Conservation (phyloP, 2,329 filamentous ascomycete species). For the Botrytis paeoniae region DNA sequence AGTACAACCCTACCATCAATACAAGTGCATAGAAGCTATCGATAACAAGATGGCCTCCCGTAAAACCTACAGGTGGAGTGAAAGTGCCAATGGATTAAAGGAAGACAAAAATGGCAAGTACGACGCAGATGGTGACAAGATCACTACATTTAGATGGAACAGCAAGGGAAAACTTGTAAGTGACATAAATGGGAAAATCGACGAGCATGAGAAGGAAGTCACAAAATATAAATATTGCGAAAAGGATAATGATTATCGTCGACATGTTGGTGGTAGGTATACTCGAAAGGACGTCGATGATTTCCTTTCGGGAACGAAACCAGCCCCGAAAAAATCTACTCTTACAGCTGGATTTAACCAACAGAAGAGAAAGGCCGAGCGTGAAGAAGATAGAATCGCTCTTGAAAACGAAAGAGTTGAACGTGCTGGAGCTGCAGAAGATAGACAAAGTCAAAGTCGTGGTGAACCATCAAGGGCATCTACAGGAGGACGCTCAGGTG, state of each 20-base stretch:
- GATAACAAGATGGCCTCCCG: background rate
- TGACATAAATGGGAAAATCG: background rate
- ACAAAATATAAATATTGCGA: background rate
- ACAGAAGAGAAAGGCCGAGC: rapidly evolving
- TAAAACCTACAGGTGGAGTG: no score
- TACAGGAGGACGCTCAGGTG: background rate
- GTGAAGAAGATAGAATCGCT: rapidly evolving
- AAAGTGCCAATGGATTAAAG: no score
- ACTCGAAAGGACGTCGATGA: background rate
- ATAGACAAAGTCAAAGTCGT: background rate
- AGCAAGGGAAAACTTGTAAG: background rate
- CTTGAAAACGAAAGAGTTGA: no score
- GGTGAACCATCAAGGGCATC: background rate
- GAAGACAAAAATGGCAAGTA: no score
- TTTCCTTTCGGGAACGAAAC: no score
- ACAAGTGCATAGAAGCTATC: background rate
- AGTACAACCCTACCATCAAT: background rate
- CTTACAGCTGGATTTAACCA: background rate
- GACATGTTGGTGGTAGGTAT: background rate
- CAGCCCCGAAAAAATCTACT: background rate
- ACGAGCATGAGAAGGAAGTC: background rate
- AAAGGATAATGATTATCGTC: background rate
- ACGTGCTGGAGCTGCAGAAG: no score
- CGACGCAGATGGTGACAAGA: background rate
- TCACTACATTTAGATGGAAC: background rate